Evolutionary conservation across 306 rosid species (phyloP).

Genomic region (Vigna radiata): DNA sequence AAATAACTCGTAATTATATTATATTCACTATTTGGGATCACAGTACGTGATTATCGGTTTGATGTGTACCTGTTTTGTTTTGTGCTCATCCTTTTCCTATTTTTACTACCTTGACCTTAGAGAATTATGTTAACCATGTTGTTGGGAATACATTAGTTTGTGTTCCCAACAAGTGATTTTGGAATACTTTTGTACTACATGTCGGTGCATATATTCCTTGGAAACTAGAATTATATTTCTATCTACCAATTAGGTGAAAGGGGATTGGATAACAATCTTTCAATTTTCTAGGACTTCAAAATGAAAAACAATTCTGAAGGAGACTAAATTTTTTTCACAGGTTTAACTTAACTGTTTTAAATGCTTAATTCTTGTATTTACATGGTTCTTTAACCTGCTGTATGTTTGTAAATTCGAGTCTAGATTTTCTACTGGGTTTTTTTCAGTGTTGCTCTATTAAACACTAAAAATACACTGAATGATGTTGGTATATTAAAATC

Average conservation of each 20-base stretch:
- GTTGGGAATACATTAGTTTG: slow-evolving; percentile 9
- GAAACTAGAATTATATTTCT: not conserved
- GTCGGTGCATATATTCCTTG: slow-evolving; percentile 28
- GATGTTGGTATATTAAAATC: too few species aligned
- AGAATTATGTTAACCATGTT: slow-evolving; percentile 14
- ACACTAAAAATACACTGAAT: too few species aligned
- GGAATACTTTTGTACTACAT: slow-evolving; percentile 1
- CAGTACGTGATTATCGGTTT: not conserved
- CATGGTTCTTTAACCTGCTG: slow-evolving; percentile 8
- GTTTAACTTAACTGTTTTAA: not conserved
- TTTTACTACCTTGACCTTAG: slow-evolving; percentile 2
- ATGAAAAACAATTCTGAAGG: not conserved
- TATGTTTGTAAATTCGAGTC: too few species aligned
- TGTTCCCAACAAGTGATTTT: slow-evolving; percentile 2
- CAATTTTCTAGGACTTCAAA: slow-evolving; percentile 4
- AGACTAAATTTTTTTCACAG: not conserved
- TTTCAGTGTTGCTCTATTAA: too few species aligned
- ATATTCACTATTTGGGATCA: not conserved
- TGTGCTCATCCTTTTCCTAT: not conserved
- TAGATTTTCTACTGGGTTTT: too few species aligned
- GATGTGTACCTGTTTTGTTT: not conserved
- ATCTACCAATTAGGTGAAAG: not conserved
- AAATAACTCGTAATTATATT: not conserved
- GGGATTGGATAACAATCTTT: not conserved
- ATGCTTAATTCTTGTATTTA: not conserved